Base-by-base conservation (phyloP, 129 eudicot species). In the Kitagawia praeruptora region DNA sequence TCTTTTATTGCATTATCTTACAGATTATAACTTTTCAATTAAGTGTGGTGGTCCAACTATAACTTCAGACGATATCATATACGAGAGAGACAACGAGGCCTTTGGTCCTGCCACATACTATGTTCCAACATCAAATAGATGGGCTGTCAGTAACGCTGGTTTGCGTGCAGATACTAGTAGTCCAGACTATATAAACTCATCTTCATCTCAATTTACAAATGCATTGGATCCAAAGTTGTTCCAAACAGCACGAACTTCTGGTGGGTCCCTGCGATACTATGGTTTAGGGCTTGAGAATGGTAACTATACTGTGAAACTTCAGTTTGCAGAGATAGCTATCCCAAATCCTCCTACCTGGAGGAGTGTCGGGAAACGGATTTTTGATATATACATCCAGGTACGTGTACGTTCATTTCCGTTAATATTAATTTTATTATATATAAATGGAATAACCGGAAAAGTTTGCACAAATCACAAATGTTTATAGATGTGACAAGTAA, bases 91-190 rank as follows among this genome's bases (percentile, higher is more conserved):
- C 0, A 83, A 79, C 58, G 91, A 83, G 64, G 34, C 82, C n/a
- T 85, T 88, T 46, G 98, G 98, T 37, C 91, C 93, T n/a, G 90
- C 96, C 34, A 79, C 89, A 31, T 89, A 89, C 67, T 84, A 82
- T 79, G 83, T 88, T 64, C 77, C 78, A 28, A 45, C 84, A 31
- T 74, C 80, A 61, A 77, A 84, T 34, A 89, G 93, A 77, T 93
- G 98, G 98, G 98, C 91, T 5, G 97, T 94, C 37, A 89, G 96
- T 75, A 94, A 94, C 86, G 93, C 82, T 23, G 97, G 97, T 75
- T 79, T 82, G 16, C 75, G 73, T 61, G 31, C 82, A 18, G 82
- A 37, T 10, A 83, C 86, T 54, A 78, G 13, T 18, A 87, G 83
- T 85, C 89, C 81, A 31, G 5, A 3, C 23, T 82, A 88, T 40